Base-by-base conservation (phyloP, 768 basidiomycete genomes). In the Tylopilus intermedius region DNA sequence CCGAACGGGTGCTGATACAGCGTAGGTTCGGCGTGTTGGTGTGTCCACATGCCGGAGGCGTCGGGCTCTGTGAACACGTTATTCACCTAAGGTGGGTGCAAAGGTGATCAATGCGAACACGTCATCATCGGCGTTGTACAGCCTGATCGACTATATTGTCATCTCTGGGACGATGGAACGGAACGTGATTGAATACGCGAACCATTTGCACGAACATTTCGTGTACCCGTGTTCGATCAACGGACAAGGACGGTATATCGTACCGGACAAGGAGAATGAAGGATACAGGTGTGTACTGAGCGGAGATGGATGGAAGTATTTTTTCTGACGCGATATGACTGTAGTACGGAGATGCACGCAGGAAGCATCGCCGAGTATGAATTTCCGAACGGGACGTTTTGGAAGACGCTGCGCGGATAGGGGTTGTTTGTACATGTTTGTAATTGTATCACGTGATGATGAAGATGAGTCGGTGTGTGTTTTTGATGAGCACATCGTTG, bases 141-240 rank as follows among this genome's bases (percentile, higher is more conserved):
- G 87, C 51, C 71, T 95, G 61, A 94, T 96, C 67, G 94, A 97
- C 72, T 94, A 92, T 67, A 88, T 96, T 58, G 80, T 80, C 51
- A 75, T 96, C 33, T 44, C 49, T 50, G 40, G 90, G 4, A 78
- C 83, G 15, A 92, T 92, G 84, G 92, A 94, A 59, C 81, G 87
- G 52, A 94, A 94, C 69, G 92, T 94, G 2, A 81, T 95, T 30
- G 91, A 90, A 68, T 89, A 81, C 57, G 84, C 84, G 42, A 81
- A 90, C 63, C 93, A 94, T 67, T 73, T 94, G 40, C 92, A 97
- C 67, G 90, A 95, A 63, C 88, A 94, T 67, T 97, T 94, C 71
- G 73, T 84, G 33, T 26, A 50, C 33, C 43, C 90, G 2, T 89
- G 88, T 61, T 83, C 86, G 13, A 92, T 95, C 72, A 94, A 93